Evolutionary conservation across 257 asterid species (phyloP), one percentile per base, ranked within the genome.

Genomic region (Orobanche coerulescens): DNA sequence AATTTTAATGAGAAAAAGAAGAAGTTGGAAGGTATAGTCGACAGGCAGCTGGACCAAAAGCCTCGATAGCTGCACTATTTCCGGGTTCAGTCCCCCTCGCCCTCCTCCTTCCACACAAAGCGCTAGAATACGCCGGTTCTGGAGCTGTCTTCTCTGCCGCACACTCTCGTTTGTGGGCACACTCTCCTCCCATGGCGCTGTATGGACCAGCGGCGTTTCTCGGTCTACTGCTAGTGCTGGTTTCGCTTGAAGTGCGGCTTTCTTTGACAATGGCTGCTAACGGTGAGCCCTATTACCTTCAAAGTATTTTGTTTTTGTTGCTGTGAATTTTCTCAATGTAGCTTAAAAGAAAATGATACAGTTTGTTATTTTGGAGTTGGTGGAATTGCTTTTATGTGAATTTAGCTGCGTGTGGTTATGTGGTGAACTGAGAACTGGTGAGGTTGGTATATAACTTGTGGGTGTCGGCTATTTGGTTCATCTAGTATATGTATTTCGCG

Each of bases 181-280:
- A n/a, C 56, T 16, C 30, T 24, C 31, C 68, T 65, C 9, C 79
- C 67, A 87, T 90, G 95, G 85, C 83, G 44, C 70, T 73, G 48
- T 43, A 22, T 55, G 46, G 67, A 66, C 39, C 72, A 47, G 28
- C 70, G 58, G 60, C 62, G 23, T 73, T 76, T 64, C 81, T 72
- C 31, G 73, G 62, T 60, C 64, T 83, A 37, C 75, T 68, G 19
- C 61, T 48, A 11, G 26, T 62, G 50, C 2, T 69, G 37, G 12
- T 78, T 55, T 58, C 80, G 66, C 78, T 80, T 61, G 46, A 70
- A 75, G 58, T 69, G 79, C 75, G 48, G 1, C 53, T 76, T 75
- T 40, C 75, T 54, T 48, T n/a, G 7, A 37, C 82, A 61, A 61
- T 61, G 80, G 72, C 74, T 58, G 85, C 90, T 62, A 75, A 58